Conservation (phyloP, 805 yeast genomes). For the Saturnispora gosingensis region DNA sequence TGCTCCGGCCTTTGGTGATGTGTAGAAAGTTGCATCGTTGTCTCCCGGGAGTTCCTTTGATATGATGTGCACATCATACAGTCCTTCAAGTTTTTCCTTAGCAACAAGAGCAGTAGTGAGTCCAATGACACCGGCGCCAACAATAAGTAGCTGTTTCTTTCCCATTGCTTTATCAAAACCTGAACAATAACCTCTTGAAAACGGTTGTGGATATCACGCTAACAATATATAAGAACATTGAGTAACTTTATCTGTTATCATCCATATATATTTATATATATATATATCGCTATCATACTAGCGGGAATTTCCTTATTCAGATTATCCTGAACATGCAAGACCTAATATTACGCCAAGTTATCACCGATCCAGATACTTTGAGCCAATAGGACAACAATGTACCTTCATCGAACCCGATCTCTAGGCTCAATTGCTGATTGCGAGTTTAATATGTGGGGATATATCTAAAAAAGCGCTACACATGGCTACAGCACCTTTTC, state of each 20-base stretch:
- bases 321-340: no score
- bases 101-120: constrained; percentile 40
- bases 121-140: constrained; percentile 35
- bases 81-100: constrained; percentile 15
- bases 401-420: neutral
- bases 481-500: no score
- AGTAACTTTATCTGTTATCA: neutral
- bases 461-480: no score
- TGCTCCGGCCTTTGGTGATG: constrained; percentile 67
- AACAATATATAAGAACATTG: no score
- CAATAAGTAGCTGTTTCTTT: constrained; percentile 10
- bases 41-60: constrained; percentile 51
- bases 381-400: neutral
- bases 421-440: neutral
- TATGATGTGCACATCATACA: constrained; percentile 31
- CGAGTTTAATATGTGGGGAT: neutral
- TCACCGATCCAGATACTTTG: neutral
- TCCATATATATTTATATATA: no score
- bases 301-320: neutral
- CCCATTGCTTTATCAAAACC: neutral
- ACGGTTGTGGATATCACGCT: neutral
- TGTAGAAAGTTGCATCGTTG: constrained; percentile 31
- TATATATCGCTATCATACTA: neutral
- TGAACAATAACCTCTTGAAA: no score
- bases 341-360: no score